Evolutionary conservation across 352 stramenopile species (phyloP).

Genomic region (Thraustochytrium striatum): DNA sequence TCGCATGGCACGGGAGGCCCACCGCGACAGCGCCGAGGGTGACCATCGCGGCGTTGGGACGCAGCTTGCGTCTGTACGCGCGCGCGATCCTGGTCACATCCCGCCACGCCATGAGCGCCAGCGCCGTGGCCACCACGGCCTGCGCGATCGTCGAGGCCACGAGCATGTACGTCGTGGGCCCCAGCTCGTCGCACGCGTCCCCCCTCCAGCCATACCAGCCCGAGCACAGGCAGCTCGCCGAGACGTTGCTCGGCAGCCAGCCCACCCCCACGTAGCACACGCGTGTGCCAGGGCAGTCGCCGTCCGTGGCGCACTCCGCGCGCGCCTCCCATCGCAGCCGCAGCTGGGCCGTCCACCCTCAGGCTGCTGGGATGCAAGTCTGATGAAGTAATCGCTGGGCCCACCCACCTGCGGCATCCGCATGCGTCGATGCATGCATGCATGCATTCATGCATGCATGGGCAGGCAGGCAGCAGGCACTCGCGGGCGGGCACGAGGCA

Average conservation of each 20-base stretch:
- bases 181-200: neutral
- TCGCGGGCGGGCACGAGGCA: too few relatives aligned
- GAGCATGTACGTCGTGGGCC: neutral
- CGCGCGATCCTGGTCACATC: neutral
- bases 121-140: neutral
- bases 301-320: too few relatives aligned
- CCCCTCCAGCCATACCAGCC: neutral
- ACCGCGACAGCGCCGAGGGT: neutral
- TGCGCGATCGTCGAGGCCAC: neutral
- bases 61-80: neutral
- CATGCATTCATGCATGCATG: too few relatives aligned
- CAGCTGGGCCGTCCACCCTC: too few relatives aligned
- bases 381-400: too few relatives aligned
- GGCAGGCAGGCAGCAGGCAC: too few relatives aligned
- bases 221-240: neutral
- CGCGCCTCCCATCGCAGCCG: too few relatives aligned
- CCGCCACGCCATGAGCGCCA: neutral
- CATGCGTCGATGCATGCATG: too few relatives aligned
- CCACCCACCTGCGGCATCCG: too few relatives aligned
- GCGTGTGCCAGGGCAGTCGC: conserved; percentile 62
- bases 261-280: neutral
- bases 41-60: neutral
- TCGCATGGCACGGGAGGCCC: neutral
- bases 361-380: too few relatives aligned
- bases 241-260: neutral